Base-by-base conservation (phyloP, 2,329 filamentous ascomycete species). In the Coleophoma cylindrospora region DNA sequence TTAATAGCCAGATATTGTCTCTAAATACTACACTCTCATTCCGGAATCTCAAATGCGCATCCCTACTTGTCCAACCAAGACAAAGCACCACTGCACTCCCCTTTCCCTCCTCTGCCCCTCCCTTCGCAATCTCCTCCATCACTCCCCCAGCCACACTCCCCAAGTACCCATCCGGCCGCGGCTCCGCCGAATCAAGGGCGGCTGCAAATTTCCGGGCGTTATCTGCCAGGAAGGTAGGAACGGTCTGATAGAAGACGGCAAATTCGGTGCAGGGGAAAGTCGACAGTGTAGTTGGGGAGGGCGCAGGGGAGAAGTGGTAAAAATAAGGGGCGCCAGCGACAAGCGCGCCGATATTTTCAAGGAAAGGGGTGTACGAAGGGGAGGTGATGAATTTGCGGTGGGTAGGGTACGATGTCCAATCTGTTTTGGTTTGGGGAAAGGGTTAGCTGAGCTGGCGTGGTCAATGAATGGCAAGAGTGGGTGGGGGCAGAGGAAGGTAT, bases 351-450 rank as follows among this genome's bases (percentile, higher is more conserved):
- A 53, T 22, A 13, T 45, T 47, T 19, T n/a, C n/a, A 13, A 68
- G 41, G 53, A 75, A 71, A 6, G 68, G 62, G 0, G 43, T 48
- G 61, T 74, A 75, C n/a, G 40, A 49, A 13, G 62, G 55, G 1
- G 58, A 62, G 3, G 54, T 46, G 46, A 65, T 65, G 62, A 75
- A 76, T 34, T 56, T 49, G 40, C 66, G 50, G 64, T 75, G 71
- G 9, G 58, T 40, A 34, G 64, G 54, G 40, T 70, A 45, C 22
- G 50, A 60, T 33, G 68, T 64, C 73, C 73, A 76, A 34, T 69
- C 72, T 75, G 49, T 40, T 19, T 19, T 27, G 27, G 27, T 27
- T 27, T 27, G 2, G 27, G 19, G 19, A 19, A 27, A 7, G 6
- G 27, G 27, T 27, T 27, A 27, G 27, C 27, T 3, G 9, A 27